Evolutionary conservation across 139 green algal species (phyloP), one percentile per base, ranked within the genome.

Genomic region (Choricystis sp.): DNA sequence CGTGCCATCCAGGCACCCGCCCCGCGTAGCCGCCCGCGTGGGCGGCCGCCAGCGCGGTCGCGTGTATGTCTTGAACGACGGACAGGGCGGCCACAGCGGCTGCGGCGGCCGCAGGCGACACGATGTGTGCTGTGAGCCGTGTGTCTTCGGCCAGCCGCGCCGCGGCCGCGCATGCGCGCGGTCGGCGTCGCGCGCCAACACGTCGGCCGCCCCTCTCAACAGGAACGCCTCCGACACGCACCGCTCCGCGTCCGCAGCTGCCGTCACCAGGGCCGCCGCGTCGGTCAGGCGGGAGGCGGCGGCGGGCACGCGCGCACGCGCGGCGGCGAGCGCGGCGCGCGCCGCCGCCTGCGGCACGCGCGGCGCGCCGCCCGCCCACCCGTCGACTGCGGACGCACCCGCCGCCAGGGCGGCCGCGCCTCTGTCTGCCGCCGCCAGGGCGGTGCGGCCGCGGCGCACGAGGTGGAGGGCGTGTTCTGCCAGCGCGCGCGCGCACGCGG

Each of bases 401-500:
- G 25, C 4, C 62, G 22, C 21, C 62, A 65, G 21, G 55, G 49
- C 3, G 49, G 61, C 2, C 25, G 56, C 24, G 40, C 48, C 25
- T 5, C 29, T 58, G 28, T 61, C 40, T 3, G 40, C 40, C 9
- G 60, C 48, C 19, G 66, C 70, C 31, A 94, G 67, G 28, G 62
- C 55, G 30, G 25, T 22, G 4, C 88, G 71, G 76, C 94, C 85
- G 26, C 63, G 58, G 22, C 87, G 77, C 56, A 80, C 64, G 31
- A 91, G 61, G 69, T 83, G 79, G 48, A 94, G 63, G 66, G 88
- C 66, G 69, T 95, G 85, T 77, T 94, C 85, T 20, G 63, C 73
- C 59, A 78, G 74, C 23, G 71, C 60, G 22, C 62, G 27, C 2
- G 74, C 73, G 3, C 77, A 62, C n/a, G 79, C 56, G 31, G 85